Evolutionary conservation across 805 yeast genomes (phyloP), one percentile per base, ranked within the genome.

Genomic region (Saturnispora serradocipensis): DNA sequence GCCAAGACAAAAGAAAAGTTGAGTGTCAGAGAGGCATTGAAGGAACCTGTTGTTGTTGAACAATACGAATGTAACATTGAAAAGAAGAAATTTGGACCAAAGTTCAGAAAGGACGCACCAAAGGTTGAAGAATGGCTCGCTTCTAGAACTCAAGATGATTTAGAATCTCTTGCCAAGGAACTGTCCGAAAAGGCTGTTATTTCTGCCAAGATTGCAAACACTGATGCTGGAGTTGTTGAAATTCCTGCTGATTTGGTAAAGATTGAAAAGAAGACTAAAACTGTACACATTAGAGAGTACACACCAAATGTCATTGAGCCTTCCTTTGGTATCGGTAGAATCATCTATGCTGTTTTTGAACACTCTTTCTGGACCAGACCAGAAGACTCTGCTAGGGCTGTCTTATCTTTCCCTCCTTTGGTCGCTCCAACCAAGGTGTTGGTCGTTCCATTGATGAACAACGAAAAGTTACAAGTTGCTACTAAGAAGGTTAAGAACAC

Each of bases 241-340:
- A 73, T 93, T 54, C 96, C 84, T 61, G 69, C 73, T 51, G 79
- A 81, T 32, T 80, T 88, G 61, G 76, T 93, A 58, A 75, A 75
- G 58, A 88, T 93, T 65, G 87, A 78, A 61, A 81, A 86, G 74
- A 84, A 80, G 67, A 81, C 84, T 51, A 84, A 81, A 65, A 83
- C 84, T 48, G 96, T 88, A 72, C 96, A 90, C 68, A 77, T 93
- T 53, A 87, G 98, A 67, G 99, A 95, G 73, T 93, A 73, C 73
- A 87, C 88, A 59, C 99, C 99, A 56, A 89, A 87, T 67, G 99
- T 93, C 55, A 93, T 93, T 63, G 99, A 93, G 74, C 99, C 99
- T 56, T 93, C 99, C 6, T 93, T 93, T 65, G 99, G 99, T 80
- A 85, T 93, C 67, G 99, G 99, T 54, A 90, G 99, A 75, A 88